Evolutionary conservation across 2,329 filamentous ascomycete genomes (phyloP), one percentile per base, ranked within the genome.

Genomic region (Apiospora kogelbergensis): DNA sequence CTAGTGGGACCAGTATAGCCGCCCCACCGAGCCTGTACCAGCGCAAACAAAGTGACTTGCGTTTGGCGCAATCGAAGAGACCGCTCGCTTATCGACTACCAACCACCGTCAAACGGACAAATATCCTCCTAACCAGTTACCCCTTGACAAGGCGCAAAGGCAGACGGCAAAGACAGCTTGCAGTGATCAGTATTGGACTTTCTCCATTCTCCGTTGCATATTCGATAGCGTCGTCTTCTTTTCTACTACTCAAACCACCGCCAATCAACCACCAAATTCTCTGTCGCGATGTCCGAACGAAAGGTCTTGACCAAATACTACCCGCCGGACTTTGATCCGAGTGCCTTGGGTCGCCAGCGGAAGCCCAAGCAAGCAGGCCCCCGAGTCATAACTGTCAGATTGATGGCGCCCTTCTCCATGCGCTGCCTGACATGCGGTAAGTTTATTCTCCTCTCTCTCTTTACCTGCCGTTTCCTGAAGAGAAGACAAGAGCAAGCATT

Each of bases 301-400:
- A 83, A 83, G 77, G 81, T 83, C 48, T 73, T 82, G 63, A 76
- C 74, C 66, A 88, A 89, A 78, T 89, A 88, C 79, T 90, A 86
- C 75, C 88, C 88, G 81, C 92, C 81, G 84, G 94, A 98, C 80
- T 99, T 98, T 81, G 96, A 99, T 81, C 95, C 95, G 15, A 90
- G 90, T 33, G 90, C 92, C 76, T 88, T 98, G 66, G 66, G 53
- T 81, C 86, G 87, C 33, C 90, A 93, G 22, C 90, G 89, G 71
- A 90, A 84, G 37, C 88, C 90, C 10, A 95, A 95, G 78, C 84
- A 89, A 68, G 86, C 88, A 7, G 95, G 93, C 0, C 93, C 93
- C 0, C 93, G 93, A 74, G 87, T 94, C 10, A 93, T 97, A 76
- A 94, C 91, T 0, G 94, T 98, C 67, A 91, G 95, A 60, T 85